phyloP scores from a whole-genome alignment of 768 basidiomycete species.

The Mycena capillaripes region DNA sequence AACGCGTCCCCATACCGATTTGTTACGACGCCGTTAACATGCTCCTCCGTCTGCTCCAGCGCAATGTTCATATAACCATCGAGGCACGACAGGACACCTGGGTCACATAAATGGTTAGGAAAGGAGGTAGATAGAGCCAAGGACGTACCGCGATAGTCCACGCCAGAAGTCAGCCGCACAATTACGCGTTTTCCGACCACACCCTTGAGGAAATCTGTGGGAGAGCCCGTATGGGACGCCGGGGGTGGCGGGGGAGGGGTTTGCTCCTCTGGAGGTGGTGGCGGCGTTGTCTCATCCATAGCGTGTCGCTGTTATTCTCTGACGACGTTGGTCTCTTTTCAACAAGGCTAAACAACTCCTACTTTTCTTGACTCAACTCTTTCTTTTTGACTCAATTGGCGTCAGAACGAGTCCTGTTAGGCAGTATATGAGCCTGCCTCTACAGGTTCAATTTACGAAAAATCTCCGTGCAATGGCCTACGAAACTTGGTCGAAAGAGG shows the following conservation, averaged over 20 bases:
- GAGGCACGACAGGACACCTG: slow-evolving; percentile 93
- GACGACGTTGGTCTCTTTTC: too few relatives aligned
- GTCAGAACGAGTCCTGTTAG: neutral
- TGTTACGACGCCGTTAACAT: slow-evolving; percentile 88
- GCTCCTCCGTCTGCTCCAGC: slow-evolving; percentile 96
- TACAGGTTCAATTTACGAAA: slow-evolving; percentile 8
- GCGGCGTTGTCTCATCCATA: slow-evolving; percentile 47
- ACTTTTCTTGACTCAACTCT: too few relatives aligned
- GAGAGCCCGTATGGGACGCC: slow-evolving; percentile 75
- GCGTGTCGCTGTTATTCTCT: neutral
- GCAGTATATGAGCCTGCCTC: slow-evolving; percentile 23
- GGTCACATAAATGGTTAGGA: neutral
- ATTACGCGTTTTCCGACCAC: slow-evolving; percentile 97
- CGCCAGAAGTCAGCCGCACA: slow-evolving; percentile 90
- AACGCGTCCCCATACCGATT: slow-evolving; percentile 97
- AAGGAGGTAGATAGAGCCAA: neutral
- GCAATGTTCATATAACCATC: slow-evolving; percentile 99
- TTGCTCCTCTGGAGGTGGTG: slow-evolving; percentile 47
- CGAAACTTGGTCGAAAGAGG: slow-evolving; percentile 73
- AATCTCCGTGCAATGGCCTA: slow-evolving; percentile 53
- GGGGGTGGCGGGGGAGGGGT: slow-evolving; percentile 67
- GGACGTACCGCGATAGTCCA: slow-evolving; percentile 89
- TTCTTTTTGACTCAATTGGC: neutral
- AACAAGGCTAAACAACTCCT: neutral
- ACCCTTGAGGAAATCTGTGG: slow-evolving; percentile 93